Evolutionary conservation across 495 filamentous ascomycete species (phyloP).

Genomic region (Penicillium manginii): DNA sequence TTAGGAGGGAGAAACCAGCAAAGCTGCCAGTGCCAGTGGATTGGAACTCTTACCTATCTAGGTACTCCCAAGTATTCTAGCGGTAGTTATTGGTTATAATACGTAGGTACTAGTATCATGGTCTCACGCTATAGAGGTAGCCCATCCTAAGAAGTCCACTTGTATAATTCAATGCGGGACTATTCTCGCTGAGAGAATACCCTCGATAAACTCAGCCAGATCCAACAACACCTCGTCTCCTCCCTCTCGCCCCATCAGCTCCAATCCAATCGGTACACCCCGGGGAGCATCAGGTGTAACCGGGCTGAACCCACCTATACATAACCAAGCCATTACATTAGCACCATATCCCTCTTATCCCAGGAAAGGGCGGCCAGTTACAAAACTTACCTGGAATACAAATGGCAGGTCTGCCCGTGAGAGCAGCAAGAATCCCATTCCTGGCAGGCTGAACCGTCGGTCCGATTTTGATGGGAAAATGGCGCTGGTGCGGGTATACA

Average conservation of each 20-base stretch:
- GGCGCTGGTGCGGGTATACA: constrained; percentile 69
- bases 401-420: constrained; percentile 66
- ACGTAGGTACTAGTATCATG: background rate
- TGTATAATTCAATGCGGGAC: constrained; percentile 35
- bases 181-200: constrained; percentile 47
- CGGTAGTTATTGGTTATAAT: too few species aligned
- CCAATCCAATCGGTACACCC: constrained; percentile 67
- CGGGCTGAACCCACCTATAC: constrained; percentile 47
- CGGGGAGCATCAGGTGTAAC: constrained; percentile 47
- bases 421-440: constrained; percentile 67
- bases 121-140: background rate
- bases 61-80: too few species aligned
- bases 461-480: constrained; percentile 62
- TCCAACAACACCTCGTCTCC: constrained; percentile 56
- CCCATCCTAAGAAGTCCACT: too few species aligned
- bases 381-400: constrained; percentile 52
- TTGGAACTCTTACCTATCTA: too few species aligned
- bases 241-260: constrained; percentile 61
- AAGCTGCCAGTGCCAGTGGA: background rate
- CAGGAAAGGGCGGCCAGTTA: background rate
- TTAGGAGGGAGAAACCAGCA: too few species aligned
- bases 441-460: constrained; percentile 56
- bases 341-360: too few species aligned
- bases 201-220: constrained; percentile 47
- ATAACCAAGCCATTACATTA: background rate